Base-by-base conservation (phyloP, 495 filamentous ascomycete species). In the Hypoxylon lienhwacheense region DNA sequence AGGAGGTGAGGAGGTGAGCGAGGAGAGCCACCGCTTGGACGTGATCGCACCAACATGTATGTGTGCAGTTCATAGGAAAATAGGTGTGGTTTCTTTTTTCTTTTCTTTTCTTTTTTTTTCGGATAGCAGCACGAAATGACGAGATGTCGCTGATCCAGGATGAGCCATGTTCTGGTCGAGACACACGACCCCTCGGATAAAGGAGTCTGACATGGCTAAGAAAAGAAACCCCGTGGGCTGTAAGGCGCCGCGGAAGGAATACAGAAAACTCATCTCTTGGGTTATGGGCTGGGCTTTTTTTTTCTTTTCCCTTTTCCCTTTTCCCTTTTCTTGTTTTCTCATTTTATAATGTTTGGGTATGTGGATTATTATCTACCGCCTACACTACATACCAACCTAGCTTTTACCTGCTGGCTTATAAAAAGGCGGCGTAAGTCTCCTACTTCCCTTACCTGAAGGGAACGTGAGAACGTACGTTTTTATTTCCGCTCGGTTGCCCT, bases 111-210 rank as follows among this genome's bases (percentile, higher is more conserved):
- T n/a, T n/a, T n/a, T n/a, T n/a, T n/a, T n/a, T n/a, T 51, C 54
- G 10, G 34, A 14, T 35, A 47, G 16, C 19, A 46, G 28, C 34
- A 48, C 47, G 31, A 52, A 42, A 43, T 59, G 56, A 46, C 45
- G 46, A 41, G 33, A 50, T 46, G 21, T 34, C 47, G 42, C 31
- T 44, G 52, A 52, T 33, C 58, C 58, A 55, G n/a, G 40, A 37
- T 55, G 24, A 47, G 1, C 14, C 25, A 19, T 44, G 21, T 21
- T 61, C 11, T 52, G 58, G 58, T 61, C 22, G 44, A 55, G 40
- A 55, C 51, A 55, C 34, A 55, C 51, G 25, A 43, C 57, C 26
- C 32, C 46, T 61, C 46, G 50, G 51, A 61, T 52, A 42, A 42
- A 47, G 35, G 52, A 43, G 51, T 44, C 39, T 55, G 34, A 51